Evolutionary conservation across 257 asterid genomes (phyloP), one percentile per base, ranked within the genome.

Genomic region (Craterostigma plantagineum): DNA sequence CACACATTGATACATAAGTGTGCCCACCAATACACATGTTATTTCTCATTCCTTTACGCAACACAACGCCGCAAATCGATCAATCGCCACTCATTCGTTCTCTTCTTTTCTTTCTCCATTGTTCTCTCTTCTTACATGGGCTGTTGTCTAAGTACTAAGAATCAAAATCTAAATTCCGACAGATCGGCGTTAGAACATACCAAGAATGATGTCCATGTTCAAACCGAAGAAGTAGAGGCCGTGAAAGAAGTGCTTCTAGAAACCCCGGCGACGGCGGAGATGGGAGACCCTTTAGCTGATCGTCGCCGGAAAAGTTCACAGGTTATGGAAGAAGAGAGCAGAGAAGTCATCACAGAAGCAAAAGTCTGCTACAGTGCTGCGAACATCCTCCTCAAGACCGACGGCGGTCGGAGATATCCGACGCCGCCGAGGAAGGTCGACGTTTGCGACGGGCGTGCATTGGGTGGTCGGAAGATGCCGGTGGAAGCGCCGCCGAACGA

Each of bases 221-320:
- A 0, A 45, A 33, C 4, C 49, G 86, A 81, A 10, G 91, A 69
- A 47, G n/a, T n/a, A n/a, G 95, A 79, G 58, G 62, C 91, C 0
- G 93, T 83, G 1, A 83, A 83, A 50, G 93, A 83, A 64, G 83
- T 78, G 30, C 65, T 83, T 12, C 57, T 71, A 9, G 92, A 83
- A 55, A 75, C 71, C 0, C 63, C 71, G 13, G 79, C 72, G 17
- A 53, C 51, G 15, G 62, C 62, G 66, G 62, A 46, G n/a, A 50
- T 54, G 48, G 50, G 33, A 35, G 72, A 27, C 64, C 55, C 48
- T 46, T n/a, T n/a, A n/a, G n/a, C n/a, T n/a, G n/a, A n/a, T n/a
- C n/a, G n/a, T n/a, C n/a, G n/a, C n/a, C n/a, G n/a, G n/a, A 63
- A 65, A 11, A 65, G 67, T 16, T 14, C 57, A 12, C 10, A 35